A percentile compares a stretch with the other conserved stretches of the same genome.
Evolutionary conservation across 352 stramenopile species (phyloP).

Genomic region (Globisporangium middletonii): DNA sequence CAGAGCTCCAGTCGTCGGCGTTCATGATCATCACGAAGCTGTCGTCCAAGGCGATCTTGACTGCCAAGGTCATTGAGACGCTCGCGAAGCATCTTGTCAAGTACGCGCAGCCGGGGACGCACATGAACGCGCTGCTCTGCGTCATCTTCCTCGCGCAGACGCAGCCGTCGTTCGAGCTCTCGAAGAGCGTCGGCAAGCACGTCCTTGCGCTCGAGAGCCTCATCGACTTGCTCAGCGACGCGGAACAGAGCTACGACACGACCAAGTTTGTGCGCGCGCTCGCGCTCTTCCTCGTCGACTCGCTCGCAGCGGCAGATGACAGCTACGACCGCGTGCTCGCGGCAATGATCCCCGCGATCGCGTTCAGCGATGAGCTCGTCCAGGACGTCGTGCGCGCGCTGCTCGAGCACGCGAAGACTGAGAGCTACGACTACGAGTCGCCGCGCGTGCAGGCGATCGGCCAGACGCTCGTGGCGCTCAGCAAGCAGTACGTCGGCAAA

Average conservation of each 20-base stretch:
- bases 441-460: constrained; percentile 40
- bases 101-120: constrained; percentile 51
- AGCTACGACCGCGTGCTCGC: constrained; percentile 29
- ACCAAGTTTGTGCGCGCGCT: constrained; percentile 63
- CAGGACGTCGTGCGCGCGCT: constrained; percentile 45
- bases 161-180: constrained; percentile 60
- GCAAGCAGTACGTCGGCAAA: constrained; percentile 52
- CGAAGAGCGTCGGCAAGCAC: constrained; percentile 51
- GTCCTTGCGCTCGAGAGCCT: constrained; percentile 62
- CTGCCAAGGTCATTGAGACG: constrained; percentile 63
- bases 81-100: constrained; percentile 76
- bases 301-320: constrained; percentile 35
- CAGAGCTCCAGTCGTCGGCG: constrained; percentile 72
- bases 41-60: constrained; percentile 69
- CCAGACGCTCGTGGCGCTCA: constrained; percentile 35
- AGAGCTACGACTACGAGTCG: constrained; percentile 33
- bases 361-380: constrained; percentile 38
- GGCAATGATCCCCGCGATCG: constrained; percentile 34
- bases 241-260: constrained; percentile 63
- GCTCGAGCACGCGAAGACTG: constrained; percentile 31
- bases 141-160: constrained; percentile 72
- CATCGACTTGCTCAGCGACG: constrained; percentile 56
- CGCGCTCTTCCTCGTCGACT: constrained; percentile 37
- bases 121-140: constrained; percentile 72
- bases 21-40: constrained; percentile 87